Evolutionary conservation across 495 filamentous ascomycete species (phyloP), one percentile per base, ranked within the genome.

Genomic region (Penicillium odoratum): DNA sequence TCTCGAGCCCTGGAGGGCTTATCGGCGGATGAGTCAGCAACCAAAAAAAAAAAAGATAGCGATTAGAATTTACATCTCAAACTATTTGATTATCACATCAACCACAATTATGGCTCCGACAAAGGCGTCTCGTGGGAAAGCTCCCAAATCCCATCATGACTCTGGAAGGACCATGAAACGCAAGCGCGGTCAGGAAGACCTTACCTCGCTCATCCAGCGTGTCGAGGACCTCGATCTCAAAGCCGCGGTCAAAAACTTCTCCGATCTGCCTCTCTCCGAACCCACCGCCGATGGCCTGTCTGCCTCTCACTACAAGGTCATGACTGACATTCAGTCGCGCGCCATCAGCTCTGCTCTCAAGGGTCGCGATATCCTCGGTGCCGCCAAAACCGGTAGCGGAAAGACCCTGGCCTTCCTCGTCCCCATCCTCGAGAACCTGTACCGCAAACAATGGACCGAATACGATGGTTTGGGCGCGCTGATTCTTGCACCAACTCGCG

Each of bases 351-450:
- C 88, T 50, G 93, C 89, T 5, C 80, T 99, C 55, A 91, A 95
- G 74, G 92, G 91, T 50, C 76, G 79, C 25, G 95, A 99, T 67
- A 88, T 97, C 34, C 88, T 99, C 50, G 94, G 94, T 43, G 94
- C 95, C 25, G 94, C 94, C 42, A 97, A 97, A 72, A 99, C 94
- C 2, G 94, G 94, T 46, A 93, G 89, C 72, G 94, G 94, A 57
- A 99, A 99, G 76, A 99, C 94, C 0, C 78, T 99, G 40, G 89
- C 95, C 4, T 99, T 99, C 69, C 72, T 99, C 10, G 73, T 98
- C 6, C 94, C 94, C 3, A 87, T 97, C 6, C 82, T 99, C 51
- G 94, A 99, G 69, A 94, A 92, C 62, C 85, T 99, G n/a, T 96
- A 95, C 73, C 86, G 91, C 57, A 85, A 83, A 54, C 88, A 85